Evolutionary conservation across 75 land plant genomes (phyloP).

Genomic region (Pinus tabuliformis): DNA sequence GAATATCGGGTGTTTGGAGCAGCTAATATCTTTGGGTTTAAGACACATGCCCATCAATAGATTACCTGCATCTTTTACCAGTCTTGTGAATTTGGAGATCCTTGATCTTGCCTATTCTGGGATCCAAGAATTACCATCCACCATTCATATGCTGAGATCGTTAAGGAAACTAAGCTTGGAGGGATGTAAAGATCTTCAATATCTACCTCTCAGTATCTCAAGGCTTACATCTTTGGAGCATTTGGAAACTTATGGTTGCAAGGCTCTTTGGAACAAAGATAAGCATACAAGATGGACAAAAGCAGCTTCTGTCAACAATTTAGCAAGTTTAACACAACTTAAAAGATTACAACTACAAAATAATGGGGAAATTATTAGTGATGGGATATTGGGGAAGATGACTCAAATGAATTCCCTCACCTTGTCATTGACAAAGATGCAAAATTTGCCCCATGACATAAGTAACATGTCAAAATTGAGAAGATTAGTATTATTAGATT

Average conservation of each 20-base stretch:
- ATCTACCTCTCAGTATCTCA: neutral
- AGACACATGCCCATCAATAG: neutral
- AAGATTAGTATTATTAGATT: neutral
- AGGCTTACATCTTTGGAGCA: neutral
- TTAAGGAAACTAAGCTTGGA: neutral
- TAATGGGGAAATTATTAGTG: neutral
- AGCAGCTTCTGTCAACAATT: neutral
- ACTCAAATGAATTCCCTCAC: neutral
- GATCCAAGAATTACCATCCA: neutral
- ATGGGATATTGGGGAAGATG: neutral
- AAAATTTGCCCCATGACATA: neutral
- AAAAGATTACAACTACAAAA: neutral
- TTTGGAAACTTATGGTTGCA: neutral
- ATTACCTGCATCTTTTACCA: neutral
- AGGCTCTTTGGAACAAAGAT: neutral
- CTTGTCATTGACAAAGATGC: conserved; percentile 1
- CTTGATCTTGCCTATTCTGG: neutral
- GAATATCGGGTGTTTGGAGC: neutral
- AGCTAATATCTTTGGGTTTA: neutral
- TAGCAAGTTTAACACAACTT: neutral
- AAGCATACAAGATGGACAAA: neutral
- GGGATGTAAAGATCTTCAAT: neutral
- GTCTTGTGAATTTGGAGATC: neutral
- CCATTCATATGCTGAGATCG: neutral
- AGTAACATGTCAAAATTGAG: neutral